A percentile compares a stretch with the other conserved stretches of the same genome.
Conservation (phyloP, 495 filamentous ascomycete species). For the Penicillium manginii region DNA sequence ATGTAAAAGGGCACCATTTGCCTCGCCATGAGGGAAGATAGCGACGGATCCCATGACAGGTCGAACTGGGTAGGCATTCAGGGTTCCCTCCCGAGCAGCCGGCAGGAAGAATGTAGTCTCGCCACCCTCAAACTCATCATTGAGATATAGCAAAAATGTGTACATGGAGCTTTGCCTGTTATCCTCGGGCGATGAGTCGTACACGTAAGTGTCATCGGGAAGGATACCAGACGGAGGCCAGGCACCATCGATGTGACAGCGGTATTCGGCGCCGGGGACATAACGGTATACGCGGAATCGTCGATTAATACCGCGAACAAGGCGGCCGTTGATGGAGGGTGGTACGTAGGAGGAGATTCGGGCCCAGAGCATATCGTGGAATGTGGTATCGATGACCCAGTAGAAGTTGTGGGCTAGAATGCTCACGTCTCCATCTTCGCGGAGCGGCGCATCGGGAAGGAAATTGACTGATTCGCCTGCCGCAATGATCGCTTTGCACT, state of each 20-base stretch:
- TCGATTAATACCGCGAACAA: constrained; percentile 40
- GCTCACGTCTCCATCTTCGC: constrained; percentile 43
- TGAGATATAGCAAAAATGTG: constrained; percentile 44
- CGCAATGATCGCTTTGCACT: constrained; percentile 43
- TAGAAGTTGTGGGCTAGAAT: constrained; percentile 49
- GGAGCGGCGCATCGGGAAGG: constrained; percentile 40
- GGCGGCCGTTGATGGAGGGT: constrained; percentile 33
- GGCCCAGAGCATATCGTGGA: constrained; percentile 45
- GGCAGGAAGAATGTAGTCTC: constrained; percentile 47
- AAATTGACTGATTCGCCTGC: constrained; percentile 45
- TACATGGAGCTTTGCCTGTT: constrained; percentile 46
- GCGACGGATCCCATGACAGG: constrained; percentile 48
- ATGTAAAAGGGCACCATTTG: constrained; percentile 43
- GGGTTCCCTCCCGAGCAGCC: constrained; percentile 36
- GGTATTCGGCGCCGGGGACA: constrained; percentile 44
- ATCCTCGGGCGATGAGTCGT: constrained; percentile 41
- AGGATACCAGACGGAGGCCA: constrained; percentile 45
- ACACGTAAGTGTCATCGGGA: constrained; percentile 40
- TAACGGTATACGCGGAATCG: constrained; percentile 47
- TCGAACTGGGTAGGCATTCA: constrained; percentile 43
- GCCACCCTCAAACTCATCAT: constrained; percentile 47
- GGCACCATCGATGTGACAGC: constrained; percentile 45
- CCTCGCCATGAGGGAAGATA: constrained; percentile 43
- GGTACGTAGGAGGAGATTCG: constrained; percentile 39
- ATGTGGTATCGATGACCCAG: constrained; percentile 42